These are phyloP conservation scores for Chaetomium cochliodes DNA, from an alignment of 495 filamentous ascomycete genomes.

Conservation along the genomic window DNA sequence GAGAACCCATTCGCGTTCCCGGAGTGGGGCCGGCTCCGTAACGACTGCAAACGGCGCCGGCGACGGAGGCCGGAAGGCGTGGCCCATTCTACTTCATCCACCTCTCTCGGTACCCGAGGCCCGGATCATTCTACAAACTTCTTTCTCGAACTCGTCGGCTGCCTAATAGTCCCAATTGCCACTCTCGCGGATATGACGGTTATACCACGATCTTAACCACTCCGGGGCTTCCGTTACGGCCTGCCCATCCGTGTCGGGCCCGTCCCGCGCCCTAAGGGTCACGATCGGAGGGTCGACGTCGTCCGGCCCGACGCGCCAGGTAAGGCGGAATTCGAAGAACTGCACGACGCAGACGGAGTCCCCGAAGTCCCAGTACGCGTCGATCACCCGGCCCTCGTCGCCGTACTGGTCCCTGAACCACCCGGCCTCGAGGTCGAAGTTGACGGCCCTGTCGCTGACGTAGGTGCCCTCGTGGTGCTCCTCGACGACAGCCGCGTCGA, in stretches of 20 bases:
- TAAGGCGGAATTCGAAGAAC: conserved; percentile 8
- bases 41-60: no score
- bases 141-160: background rate
- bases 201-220: conserved; percentile 1
- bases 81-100: no score
- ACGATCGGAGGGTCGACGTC: background rate
- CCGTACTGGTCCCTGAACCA: conserved; percentile 1
- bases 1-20: no score
- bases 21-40: no score
- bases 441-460: conserved; percentile 1
- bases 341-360: background rate
- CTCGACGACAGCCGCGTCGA: background rate
- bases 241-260: conserved; percentile 2
- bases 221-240: background rate
- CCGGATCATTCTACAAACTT: background rate
- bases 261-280: conserved; percentile 1
- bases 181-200: background rate
- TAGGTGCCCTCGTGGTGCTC: background rate
- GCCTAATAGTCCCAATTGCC: background rate
- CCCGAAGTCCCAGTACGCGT: background rate
- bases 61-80: no score
- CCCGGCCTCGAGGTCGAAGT: conserved; percentile 4
- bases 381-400: background rate
- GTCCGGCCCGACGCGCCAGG: conserved; percentile 1
- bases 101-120: background rate